Conservation (phyloP, 169 alveolate species). For the Sarcocystis neurona region DNA sequence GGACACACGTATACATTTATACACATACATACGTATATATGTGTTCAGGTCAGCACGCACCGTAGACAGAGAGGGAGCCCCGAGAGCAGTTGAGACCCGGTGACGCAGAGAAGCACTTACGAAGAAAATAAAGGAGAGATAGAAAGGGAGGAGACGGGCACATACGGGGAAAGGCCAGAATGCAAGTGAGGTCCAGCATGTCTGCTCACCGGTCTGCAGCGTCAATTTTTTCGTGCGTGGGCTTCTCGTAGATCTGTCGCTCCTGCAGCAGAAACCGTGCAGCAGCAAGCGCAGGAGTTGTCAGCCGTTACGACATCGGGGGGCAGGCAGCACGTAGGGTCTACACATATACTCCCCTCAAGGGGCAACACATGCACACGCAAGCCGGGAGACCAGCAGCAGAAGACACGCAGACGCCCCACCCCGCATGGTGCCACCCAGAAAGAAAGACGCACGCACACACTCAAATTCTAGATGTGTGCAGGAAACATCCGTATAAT, state of each 20-base stretch:
- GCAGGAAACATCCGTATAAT: no score
- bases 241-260: conserved; percentile 57
- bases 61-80: not conserved
- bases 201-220: conserved; percentile 54
- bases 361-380: not conserved
- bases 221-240: conserved; percentile 59
- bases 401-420: not conserved
- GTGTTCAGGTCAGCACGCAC: not conserved
- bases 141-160: not conserved
- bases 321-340: no score
- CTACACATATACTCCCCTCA: not conserved
- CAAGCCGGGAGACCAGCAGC: not conserved
- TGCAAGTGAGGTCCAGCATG: not conserved
- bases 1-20: no score
- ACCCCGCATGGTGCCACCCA: not conserved
- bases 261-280: conserved; percentile 39
- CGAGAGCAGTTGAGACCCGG: not conserved
- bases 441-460: not conserved
- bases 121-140: not conserved
- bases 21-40: no score
- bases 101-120: not conserved
- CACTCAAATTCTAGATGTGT: not conserved
- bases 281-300: no score
- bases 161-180: not conserved
- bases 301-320: no score